A percentile compares a stretch with the other conserved stretches of the same genome.
phyloP scores from a whole-genome alignment of 2,329 filamentous ascomycete species.

The Fusarium pseudograminearum region DNA sequence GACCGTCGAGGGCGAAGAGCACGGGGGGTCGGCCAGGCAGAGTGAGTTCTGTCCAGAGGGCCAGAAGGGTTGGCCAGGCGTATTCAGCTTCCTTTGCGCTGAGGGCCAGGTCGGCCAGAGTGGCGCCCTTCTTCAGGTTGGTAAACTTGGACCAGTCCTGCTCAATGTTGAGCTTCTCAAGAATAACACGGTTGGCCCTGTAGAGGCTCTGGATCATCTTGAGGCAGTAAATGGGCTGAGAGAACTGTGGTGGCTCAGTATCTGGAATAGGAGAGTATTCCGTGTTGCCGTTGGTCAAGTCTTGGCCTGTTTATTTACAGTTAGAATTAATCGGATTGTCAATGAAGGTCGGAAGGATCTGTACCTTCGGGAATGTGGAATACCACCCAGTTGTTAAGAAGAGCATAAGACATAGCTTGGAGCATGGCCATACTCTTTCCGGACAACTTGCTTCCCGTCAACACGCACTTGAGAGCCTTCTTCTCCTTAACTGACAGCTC shows the following conservation, averaged over 20 bases:
- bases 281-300: slow-evolving; percentile 82
- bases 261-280: slow-evolving; percentile 79
- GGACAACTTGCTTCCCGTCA: slow-evolving; percentile 78
- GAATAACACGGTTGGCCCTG: slow-evolving; percentile 76
- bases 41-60: slow-evolving; percentile 82
- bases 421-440: slow-evolving; percentile 91
- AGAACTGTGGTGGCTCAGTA: slow-evolving; percentile 71
- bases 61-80: slow-evolving; percentile 83
- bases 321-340: slow-evolving; percentile 1
- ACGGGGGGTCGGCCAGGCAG: slow-evolving; percentile 67
- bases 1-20: slow-evolving; percentile 81
- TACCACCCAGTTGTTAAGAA: slow-evolving; percentile 88
- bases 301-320: slow-evolving; percentile 67
- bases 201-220: slow-evolving; percentile 78
- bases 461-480: slow-evolving; percentile 71
- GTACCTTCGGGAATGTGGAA: slow-evolving; percentile 90
- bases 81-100: slow-evolving; percentile 80
- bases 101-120: slow-evolving; percentile 76
- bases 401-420: slow-evolving; percentile 84
- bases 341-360: not conserved
- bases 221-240: slow-evolving; percentile 82
- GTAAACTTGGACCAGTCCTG: slow-evolving; percentile 59
- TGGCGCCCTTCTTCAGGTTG: slow-evolving; percentile 65
- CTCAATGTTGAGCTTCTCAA: slow-evolving; percentile 64
- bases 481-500: slow-evolving; percentile 64